Percentiles rank a stretch among this genome's conserved stretches.
These are phyloP conservation scores for Dryas drummondii DNA, from an alignment of 306 rosid species.

Conservation along the genomic window DNA sequence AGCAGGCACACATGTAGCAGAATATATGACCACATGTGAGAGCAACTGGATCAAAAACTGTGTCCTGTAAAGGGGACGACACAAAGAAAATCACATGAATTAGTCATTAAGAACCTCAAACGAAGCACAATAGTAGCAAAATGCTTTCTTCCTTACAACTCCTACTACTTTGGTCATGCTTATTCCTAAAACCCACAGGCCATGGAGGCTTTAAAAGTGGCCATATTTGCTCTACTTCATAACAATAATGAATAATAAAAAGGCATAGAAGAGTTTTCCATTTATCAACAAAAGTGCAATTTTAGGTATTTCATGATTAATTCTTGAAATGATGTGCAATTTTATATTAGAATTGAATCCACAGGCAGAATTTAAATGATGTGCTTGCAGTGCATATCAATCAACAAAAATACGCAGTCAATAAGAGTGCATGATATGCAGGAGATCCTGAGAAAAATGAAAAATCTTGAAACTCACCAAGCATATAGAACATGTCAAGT, in stretches of 20 bases:
- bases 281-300: too few species aligned
- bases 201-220: neutral
- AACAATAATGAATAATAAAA: neutral
- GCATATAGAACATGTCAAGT: constrained; percentile 92
- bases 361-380: neutral
- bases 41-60: constrained; percentile 92
- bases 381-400: neutral
- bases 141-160: neutral
- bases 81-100: neutral
- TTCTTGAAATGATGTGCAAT: neutral
- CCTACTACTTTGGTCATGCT: neutral
- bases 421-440: neutral
- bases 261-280: neutral
- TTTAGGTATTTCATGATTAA: neutral
- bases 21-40: constrained; percentile 89
- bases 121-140: neutral
- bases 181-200: neutral
- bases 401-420: neutral
- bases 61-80: constrained; percentile 49
- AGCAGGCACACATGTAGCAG: constrained; percentile 89
- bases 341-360: neutral
- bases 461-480: constrained; percentile 56
- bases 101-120: neutral
- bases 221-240: neutral
- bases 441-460: neutral